These are phyloP conservation scores for Boletus rubropictus DNA, from an alignment of 768 basidiomycete genomes.

Conservation along the genomic window DNA sequence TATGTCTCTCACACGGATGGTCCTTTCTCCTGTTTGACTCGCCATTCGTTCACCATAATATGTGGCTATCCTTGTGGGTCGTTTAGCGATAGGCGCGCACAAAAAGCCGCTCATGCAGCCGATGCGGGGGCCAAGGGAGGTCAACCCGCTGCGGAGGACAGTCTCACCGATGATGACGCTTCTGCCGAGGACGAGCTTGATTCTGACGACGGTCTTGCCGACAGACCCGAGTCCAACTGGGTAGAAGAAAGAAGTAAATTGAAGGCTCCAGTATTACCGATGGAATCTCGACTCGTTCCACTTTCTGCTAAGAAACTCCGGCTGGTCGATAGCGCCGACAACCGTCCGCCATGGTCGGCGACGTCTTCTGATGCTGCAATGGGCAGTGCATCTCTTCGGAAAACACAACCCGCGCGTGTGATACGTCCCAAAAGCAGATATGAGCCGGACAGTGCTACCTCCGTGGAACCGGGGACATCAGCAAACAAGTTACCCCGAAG, in stretches of 20 bases:
- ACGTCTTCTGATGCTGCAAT: slow-evolving; percentile 14
- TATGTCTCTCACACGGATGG: slow-evolving; percentile 7
- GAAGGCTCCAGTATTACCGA: slow-evolving; percentile 19
- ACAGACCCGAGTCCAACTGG: slow-evolving; percentile 18
- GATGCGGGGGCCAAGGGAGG: slow-evolving; percentile 38
- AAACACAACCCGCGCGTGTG: slow-evolving; percentile 20
- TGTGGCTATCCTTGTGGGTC: neutral
- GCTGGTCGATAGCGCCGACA: slow-evolving; percentile 13
- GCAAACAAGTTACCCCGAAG: slow-evolving; percentile 24
- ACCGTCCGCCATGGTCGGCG: slow-evolving; percentile 20
- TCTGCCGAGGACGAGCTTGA: slow-evolving; percentile 34
- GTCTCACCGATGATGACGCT: slow-evolving; percentile 26
- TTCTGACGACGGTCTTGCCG: slow-evolving; percentile 30
- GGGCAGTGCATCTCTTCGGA: slow-evolving; percentile 12
- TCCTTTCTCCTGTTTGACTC: neutral
- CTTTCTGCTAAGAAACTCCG: slow-evolving; percentile 24
- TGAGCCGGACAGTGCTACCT: slow-evolving; percentile 19
- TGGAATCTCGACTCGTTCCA: slow-evolving; percentile 16
- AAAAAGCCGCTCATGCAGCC: slow-evolving; percentile 50
- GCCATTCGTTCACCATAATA: slow-evolving; percentile 1
- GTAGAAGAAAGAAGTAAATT: slow-evolving; percentile 23
- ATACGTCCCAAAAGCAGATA: slow-evolving; percentile 26
- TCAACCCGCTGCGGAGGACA: slow-evolving; percentile 24
- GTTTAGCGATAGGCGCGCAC: slow-evolving; percentile 49
- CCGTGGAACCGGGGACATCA: slow-evolving; percentile 13